A percentile compares a stretch with the other conserved stretches of the same genome.
These are phyloP conservation scores for Effrenium voratum DNA, from an alignment of 73 alveolate species.

Conservation along the genomic window DNA sequence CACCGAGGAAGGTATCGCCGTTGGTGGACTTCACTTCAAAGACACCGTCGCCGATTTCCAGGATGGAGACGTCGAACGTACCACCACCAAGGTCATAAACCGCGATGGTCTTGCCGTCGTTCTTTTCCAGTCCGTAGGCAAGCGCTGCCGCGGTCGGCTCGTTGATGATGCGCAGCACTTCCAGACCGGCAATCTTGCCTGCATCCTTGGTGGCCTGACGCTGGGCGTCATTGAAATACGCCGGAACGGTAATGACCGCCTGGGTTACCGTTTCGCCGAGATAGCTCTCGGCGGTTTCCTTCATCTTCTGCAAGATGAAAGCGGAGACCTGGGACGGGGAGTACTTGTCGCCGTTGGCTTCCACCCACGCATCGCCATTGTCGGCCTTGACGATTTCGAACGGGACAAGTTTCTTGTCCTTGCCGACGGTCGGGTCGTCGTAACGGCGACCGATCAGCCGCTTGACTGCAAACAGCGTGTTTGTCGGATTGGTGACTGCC, in stretches of 20 bases:
- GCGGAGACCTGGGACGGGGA: no score
- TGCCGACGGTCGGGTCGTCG: constrained; percentile 96
- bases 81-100: constrained; percentile 99
- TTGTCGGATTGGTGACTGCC: constrained; percentile 94
- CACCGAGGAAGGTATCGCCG: constrained; percentile 99
- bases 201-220: constrained; percentile 96
- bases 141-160: constrained; percentile 99
- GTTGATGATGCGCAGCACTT: constrained; percentile 98
- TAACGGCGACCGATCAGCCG: constrained; percentile 95
- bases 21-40: constrained; percentile 97
- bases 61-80: constrained; percentile 98
- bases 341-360: constrained; percentile 95
- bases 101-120: constrained; percentile 97
- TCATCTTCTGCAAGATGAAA: constrained; percentile 94
- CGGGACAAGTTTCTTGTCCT: constrained; percentile 97
- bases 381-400: constrained; percentile 96
- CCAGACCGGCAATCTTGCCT: constrained; percentile 96
- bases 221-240: constrained; percentile 97
- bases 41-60: constrained; percentile 96
- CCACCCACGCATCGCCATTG: constrained; percentile 98
- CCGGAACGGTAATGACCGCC: constrained; percentile 98
- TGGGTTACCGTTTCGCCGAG: constrained; percentile 95
- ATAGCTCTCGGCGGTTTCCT: constrained; percentile 96
- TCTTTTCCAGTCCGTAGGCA: constrained; percentile 97
- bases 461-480: constrained; percentile 95